A percentile compares a stretch with the other conserved stretches of the same genome.
phyloP scores from a whole-genome alignment of 2,329 filamentous ascomycete species.

The Ascochyta clinopodiicola region DNA sequence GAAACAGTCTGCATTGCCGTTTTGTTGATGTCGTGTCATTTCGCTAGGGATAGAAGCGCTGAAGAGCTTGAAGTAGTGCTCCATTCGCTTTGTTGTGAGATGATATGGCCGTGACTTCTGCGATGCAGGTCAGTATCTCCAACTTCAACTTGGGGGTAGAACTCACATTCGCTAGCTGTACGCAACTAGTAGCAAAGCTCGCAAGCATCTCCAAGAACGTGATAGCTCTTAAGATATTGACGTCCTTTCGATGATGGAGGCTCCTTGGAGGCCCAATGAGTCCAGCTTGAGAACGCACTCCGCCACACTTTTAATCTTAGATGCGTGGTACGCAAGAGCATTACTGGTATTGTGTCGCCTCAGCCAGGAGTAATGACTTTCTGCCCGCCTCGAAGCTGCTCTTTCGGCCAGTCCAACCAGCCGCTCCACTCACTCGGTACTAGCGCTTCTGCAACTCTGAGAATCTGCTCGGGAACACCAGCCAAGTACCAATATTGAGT shows the following conservation, averaged over 20 bases:
- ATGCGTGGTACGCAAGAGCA: neutral
- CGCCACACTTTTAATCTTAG: neutral
- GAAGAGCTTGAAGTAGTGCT: neutral
- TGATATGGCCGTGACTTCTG: neutral
- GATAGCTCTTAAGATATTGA: neutral
- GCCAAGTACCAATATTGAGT: conserved; percentile 35
- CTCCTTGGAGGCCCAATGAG: neutral
- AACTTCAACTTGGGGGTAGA: neutral
- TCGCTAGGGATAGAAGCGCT: neutral
- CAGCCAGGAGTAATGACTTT: conserved; percentile 7
- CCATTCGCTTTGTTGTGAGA: neutral
- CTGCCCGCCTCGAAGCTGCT: conserved; percentile 25
- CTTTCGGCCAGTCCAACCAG: conserved; percentile 40
- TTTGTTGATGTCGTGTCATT: neutral
- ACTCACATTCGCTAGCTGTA: neutral
- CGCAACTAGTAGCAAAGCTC: neutral
- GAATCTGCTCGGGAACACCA: conserved; percentile 33
- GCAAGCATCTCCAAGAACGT: conserved; percentile 10
- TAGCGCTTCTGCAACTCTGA: conserved; percentile 32
- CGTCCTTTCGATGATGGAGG: neutral
- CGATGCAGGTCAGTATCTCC: neutral
- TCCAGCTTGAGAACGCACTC: neutral
- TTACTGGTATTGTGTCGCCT: neutral
- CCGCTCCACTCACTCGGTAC: conserved; percentile 35
- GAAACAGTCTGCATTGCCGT: neutral